Percentiles rank a stretch among this genome's conserved stretches.
These are phyloP conservation scores for Coemansia umbellata DNA, from an alignment of 192 early-diverging fungal species.

Conservation along the genomic window DNA sequence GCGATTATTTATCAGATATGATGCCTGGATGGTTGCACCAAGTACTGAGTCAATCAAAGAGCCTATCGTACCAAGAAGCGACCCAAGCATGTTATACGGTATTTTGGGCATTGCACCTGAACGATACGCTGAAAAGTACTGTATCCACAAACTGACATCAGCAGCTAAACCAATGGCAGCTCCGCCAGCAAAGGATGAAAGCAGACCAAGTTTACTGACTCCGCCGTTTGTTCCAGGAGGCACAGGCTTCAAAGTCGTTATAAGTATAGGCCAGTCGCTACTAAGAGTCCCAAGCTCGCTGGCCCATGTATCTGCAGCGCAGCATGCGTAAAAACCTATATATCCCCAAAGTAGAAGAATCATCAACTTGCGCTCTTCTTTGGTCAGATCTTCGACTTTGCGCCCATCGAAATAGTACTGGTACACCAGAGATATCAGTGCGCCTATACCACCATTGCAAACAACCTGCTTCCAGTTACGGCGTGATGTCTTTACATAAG, in stretches of 20 bases:
- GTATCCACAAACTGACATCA: conserved; percentile 50
- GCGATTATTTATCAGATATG: conserved; percentile 60
- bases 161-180: conserved; percentile 62
- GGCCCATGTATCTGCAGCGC: conserved; percentile 75
- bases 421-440: conserved; percentile 39
- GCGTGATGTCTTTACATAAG: conserved; percentile 47
- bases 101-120: conserved; percentile 24
- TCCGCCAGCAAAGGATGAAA: conserved; percentile 75
- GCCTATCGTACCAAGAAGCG: conserved; percentile 66
- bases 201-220: conserved; percentile 66
- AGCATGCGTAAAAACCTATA: conserved; percentile 62
- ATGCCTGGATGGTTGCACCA: conserved; percentile 72
- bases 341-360: conserved; percentile 54
- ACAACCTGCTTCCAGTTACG: conserved; percentile 59
- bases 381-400: conserved; percentile 16
- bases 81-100: conserved; percentile 54
- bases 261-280: conserved; percentile 68
- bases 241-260: conserved; percentile 74
- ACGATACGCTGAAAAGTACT: conserved; percentile 43
- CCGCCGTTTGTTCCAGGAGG: conserved; percentile 93
- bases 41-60: conserved; percentile 80
- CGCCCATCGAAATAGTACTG: conserved; percentile 39
- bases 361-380: conserved; percentile 22
- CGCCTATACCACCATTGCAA: conserved; percentile 52
- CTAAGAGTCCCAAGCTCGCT: conserved; percentile 85